Evolutionary conservation across 2,329 filamentous ascomycete species (phyloP), one percentile per base, ranked within the genome.

Genomic region (Coniochaeta sp.): DNA sequence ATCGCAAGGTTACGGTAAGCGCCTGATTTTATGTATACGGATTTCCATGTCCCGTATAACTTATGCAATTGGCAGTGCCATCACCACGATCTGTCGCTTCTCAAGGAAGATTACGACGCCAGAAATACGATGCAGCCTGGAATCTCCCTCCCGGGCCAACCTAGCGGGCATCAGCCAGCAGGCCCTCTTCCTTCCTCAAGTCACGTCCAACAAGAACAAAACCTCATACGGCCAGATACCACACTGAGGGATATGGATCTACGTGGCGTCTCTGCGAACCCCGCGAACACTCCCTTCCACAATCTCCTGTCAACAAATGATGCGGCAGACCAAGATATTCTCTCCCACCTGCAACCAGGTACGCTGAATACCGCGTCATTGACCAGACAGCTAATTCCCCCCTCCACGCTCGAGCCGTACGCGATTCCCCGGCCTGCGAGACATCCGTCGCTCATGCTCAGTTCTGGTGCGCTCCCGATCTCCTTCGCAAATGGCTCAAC

Each of bases 1-100:
- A 19, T 3, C 67, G 68, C 19, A 66, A 59, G 52, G 67, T 70
- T 11, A 52, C 44, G 34, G 68, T 68, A 50, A 52, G 47, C 43
- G 16, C 22, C 12, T 52, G 12, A 14, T 17, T n/a, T 28, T 16
- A 16, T 17, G 12, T 36, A 36, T 36, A 36, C 28, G 19, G 31
- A 12, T 12, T 43, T n/a, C 34, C 19, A 8, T 40, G 16, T 8
- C 28, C 26, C 19, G 26, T 36, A 5, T 40, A 43, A 2, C 19
- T 24, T 34, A 40, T 4, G 16, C 16, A 19, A 59, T 28, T 26
- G n/a, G 8, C 14, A 69, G 68, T 69, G 68, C 36, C 38, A 43
- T 11, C 67, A 69, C 54, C 62, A 61, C 40, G 60, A 67, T 54
- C 19, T 63, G 1, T 17, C 19, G 5, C 58, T 60, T 1, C 64